Conservation (phyloP, 2,329 filamentous ascomycete genomes). For the Elsinoe batatas region DNA sequence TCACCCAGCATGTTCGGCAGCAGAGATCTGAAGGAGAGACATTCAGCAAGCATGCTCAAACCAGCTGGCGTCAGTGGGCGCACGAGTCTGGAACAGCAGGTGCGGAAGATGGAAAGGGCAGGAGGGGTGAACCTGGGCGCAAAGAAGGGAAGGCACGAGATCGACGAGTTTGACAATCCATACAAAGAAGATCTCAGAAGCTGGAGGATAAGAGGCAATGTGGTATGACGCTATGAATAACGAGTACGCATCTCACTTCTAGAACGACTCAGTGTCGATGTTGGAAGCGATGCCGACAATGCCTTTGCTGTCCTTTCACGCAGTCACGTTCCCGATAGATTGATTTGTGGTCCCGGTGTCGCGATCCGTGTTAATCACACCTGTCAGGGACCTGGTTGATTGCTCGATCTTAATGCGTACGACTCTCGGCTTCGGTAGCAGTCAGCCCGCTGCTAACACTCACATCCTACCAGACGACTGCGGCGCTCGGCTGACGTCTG, state of each 20-base stretch:
- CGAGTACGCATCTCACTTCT: background rate
- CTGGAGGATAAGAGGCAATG: conserved; percentile 29
- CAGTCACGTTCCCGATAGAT: too few species aligned
- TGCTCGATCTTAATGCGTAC: conserved; percentile 16
- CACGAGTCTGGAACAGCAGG: conserved; percentile 34
- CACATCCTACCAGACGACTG: too few species aligned
- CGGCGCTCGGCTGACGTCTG: too few species aligned
- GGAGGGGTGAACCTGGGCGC: conserved; percentile 21
- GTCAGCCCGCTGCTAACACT: too few species aligned
- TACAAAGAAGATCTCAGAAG: conserved; percentile 37
- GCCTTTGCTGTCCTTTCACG: background rate
- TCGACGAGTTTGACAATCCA: conserved; percentile 38
- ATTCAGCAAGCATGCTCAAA: conserved; percentile 8
- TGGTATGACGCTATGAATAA: background rate
- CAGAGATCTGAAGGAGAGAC: background rate
- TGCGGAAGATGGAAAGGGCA: conserved; percentile 30
- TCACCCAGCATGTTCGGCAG: background rate
- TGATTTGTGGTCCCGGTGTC: too few species aligned
- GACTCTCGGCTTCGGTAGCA: too few species aligned
- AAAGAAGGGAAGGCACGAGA: conserved; percentile 31
- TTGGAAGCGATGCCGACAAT: background rate
- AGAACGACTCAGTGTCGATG: too few species aligned
- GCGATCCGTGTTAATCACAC: too few species aligned
- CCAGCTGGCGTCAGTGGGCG: conserved; percentile 26
- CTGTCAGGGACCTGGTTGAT: too few species aligned